Conservation (phyloP, 805 yeast genomes). For the Ogataea paraovalis region DNA sequence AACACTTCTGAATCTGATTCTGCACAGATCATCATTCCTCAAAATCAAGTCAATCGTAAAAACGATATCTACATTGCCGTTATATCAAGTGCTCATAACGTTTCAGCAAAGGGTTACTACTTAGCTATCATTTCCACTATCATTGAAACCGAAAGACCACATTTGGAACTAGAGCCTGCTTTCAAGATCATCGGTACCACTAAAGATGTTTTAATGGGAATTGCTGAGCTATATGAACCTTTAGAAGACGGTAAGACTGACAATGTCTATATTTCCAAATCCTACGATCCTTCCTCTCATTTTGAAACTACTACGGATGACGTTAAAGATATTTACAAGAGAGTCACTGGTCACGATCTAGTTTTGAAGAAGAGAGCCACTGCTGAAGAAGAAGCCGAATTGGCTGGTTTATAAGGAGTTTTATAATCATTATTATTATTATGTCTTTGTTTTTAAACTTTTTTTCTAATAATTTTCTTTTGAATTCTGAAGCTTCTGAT, state of each 20-base stretch:
- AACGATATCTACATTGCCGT: constrained; percentile 94
- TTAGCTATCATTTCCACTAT: constrained; percentile 93
- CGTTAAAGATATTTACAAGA: constrained; percentile 86
- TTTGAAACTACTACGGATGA: constrained; percentile 96
- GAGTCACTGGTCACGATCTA: constrained; percentile 89
- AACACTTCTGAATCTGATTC: constrained; percentile 81
- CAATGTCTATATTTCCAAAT: constrained; percentile 76
- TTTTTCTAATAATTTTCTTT: no score
- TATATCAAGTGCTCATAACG: constrained; percentile 84
- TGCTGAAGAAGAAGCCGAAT: constrained; percentile 57
- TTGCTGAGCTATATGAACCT: constrained; percentile 89
- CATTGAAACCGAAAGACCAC: constrained; percentile 90
- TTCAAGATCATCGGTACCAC: constrained; percentile 80
- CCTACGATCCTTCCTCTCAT: constrained; percentile 93
- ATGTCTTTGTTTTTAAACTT: not conserved
- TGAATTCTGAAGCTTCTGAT: not conserved
- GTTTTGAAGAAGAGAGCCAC: constrained; percentile 74
- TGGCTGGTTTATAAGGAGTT: constrained; percentile 28
- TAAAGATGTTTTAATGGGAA: constrained; percentile 87
- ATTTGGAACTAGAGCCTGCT: constrained; percentile 89
- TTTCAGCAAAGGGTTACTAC: constrained; percentile 82
- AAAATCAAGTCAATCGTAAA: constrained; percentile 88
- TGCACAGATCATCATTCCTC: constrained; percentile 92
- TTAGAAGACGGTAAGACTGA: constrained; percentile 74
- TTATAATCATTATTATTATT: no score